A percentile compares a stretch with the other conserved stretches of the same genome.
phyloP scores from a whole-genome alignment of 2,329 filamentous ascomycete species.

The Aquanectria penicillioides region DNA sequence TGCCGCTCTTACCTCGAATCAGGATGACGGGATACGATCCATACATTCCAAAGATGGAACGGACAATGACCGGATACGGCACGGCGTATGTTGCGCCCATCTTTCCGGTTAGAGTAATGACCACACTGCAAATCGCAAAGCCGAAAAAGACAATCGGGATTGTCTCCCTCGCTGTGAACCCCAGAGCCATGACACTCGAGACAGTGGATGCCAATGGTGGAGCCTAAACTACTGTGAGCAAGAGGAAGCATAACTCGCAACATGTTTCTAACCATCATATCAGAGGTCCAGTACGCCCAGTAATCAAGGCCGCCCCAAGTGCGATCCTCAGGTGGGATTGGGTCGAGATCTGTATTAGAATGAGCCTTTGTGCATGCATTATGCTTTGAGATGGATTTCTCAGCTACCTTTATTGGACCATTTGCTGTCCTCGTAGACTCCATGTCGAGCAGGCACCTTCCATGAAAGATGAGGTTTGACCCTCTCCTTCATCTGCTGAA shows the following conservation, averaged over 20 bases:
- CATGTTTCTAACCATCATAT: slow-evolving; percentile 5
- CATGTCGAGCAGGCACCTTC: slow-evolving; percentile 1
- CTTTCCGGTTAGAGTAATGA: slow-evolving; percentile 4
- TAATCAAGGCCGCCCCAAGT: slow-evolving; percentile 9
- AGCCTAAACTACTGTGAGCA: background rate
- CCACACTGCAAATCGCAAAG: slow-evolving; percentile 5
- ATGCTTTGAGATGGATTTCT: background rate
- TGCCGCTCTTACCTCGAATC: slow-evolving; percentile 7
- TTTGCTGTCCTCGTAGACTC: slow-evolving; percentile 1
- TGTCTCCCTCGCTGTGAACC: slow-evolving; percentile 4
- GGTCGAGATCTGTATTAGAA: slow-evolving; percentile 1
- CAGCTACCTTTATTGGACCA: slow-evolving; percentile 7
- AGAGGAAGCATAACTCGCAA: background rate
- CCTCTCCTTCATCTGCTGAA: slow-evolving; percentile 1
- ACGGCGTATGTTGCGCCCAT: slow-evolving; percentile 7
- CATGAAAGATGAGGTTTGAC: slow-evolving; percentile 9
- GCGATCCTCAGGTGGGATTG: slow-evolving; percentile 2
- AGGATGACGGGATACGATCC: slow-evolving; percentile 9
- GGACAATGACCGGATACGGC: slow-evolving; percentile 7
- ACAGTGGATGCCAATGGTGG: slow-evolving; percentile 9
- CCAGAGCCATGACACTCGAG: slow-evolving; percentile 10
- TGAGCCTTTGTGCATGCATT: background rate
- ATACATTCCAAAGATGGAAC: slow-evolving; percentile 12
- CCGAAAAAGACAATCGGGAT: slow-evolving; percentile 10
- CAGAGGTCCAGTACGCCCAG: slow-evolving; percentile 10